Evolutionary conservation across 1,139 yeast species (phyloP), one percentile per base, ranked within the genome.

Genomic region (Kodamaea sp.): DNA sequence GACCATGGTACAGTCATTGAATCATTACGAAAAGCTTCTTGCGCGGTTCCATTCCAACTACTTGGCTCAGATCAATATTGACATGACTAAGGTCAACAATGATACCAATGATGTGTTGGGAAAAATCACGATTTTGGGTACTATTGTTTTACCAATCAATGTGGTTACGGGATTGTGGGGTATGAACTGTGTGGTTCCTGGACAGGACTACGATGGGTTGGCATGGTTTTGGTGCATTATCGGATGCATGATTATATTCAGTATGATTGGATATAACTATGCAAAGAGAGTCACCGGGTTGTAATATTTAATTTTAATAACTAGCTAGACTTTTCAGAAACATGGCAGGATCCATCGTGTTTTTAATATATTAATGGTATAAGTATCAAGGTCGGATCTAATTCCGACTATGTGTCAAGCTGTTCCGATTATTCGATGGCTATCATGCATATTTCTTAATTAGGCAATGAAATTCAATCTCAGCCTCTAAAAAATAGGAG

Each of bases 121-220:
- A 3, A 87, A 90, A 55, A 87, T 92, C 38, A 88, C 97, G 5
- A 83, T 92, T 26, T 66, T 92, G 43, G 98, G 98, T 73, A 89
- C 97, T 0, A 86, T 92, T 41, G 96, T 92, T 7, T 67, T 92
- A 41, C 98, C 98, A 3, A 78, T 92, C 73, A 92, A 92, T 56
- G 87, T 92, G 37, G 83, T 92, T 15, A 92, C 98, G 1, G 98
- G 98, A 19, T 67, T 92, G 34, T 92, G 97, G 97, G 98, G 98
- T 41, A 92, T 92, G 98, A 92, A 92, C 64, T 95, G 95, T 46
- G 49, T 86, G 8, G 97, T 92, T 23, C 98, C 98, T 0, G 98
- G 98, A 0, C 97, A 90, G 55, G 83, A 76, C 19, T 67, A 70
- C 31, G 80, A 76, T 10, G 83, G 87, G 1, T 65, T 90, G 47